phyloP scores from a whole-genome alignment of 257 asterid genomes.

The Scutellaria baicalensis region DNA sequence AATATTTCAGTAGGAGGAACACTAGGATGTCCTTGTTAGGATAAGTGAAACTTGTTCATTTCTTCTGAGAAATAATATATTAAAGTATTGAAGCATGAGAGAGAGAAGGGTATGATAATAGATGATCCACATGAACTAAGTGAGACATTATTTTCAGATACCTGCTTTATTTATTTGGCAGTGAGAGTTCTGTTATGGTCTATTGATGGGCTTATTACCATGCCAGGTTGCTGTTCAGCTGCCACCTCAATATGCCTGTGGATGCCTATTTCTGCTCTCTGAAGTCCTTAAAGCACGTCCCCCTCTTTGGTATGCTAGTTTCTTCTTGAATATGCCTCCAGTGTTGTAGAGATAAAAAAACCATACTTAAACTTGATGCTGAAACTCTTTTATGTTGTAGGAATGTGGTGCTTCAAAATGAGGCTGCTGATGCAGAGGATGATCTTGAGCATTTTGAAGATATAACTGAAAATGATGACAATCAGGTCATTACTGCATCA shows the following conservation, averaged over 20 bases:
- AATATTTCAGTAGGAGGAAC: background rate
- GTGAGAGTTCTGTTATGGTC: background rate
- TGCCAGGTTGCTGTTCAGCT: slow-evolving; percentile 80
- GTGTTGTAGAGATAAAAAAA: background rate
- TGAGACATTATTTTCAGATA: background rate
- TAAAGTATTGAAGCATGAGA: background rate
- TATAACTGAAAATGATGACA: slow-evolving; percentile 47
- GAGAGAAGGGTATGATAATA: background rate
- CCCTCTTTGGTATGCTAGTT: slow-evolving; percentile 71
- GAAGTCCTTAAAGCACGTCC: slow-evolving; percentile 94
- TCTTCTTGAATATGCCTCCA: background rate
- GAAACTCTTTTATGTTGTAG: slow-evolving; percentile 29
- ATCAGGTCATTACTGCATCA: slow-evolving; percentile 19
- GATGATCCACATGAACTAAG: background rate
- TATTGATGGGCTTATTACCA: slow-evolving; percentile 9
- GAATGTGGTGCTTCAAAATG: slow-evolving; percentile 78
- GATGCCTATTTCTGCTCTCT: slow-evolving; percentile 86
- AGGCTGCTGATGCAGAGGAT: slow-evolving; percentile 70
- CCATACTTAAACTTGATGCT: slow-evolving; percentile 3
- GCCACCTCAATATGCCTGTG: slow-evolving; percentile 98
- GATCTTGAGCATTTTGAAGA: slow-evolving; percentile 93
- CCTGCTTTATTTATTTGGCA: background rate
- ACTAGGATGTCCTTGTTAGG: background rate
- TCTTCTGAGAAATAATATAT: background rate
- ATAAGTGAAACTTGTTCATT: background rate